Evolutionary conservation across 2,329 filamentous ascomycete species (phyloP), one percentile per base, ranked within the genome.

Genomic region (Pezicula neosporulosa): DNA sequence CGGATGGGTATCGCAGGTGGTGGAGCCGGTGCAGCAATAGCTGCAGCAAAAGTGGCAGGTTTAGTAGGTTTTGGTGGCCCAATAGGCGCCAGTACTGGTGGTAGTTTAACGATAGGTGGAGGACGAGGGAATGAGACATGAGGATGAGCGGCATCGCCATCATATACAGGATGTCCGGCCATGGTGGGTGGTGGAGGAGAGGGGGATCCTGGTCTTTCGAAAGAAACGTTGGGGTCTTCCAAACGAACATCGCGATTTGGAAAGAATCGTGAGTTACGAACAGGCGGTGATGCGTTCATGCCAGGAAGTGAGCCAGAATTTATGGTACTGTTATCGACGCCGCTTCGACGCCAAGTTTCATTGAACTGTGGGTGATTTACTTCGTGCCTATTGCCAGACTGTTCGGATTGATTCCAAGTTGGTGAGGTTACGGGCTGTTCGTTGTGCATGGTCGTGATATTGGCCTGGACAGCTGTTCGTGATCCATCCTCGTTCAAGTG

Each of bases 81-180:
- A 36, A 73, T 70, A 43, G 72, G 66, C 50, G 67, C 64, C 19
- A 72, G 64, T 45, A 70, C 66, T 16, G 74, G 71, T 21, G 72
- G 92, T 4, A 97, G 78, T 64, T 86, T 90, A 12, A 97, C 92
- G 24, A 90, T 80, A 30, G 90, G 89, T 49, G 86, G 78, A 7
- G 84, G 82, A 36, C 75, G 81, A 0, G 89, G 89, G 8, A 92
- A 71, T 35, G 81, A 83, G 7, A 92, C 87, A 51, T 85, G 79
- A 3, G 89, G 88, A 52, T 80, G 82, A 33, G 72, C 71, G 1
- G 72, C 74, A 60, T 89, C 81, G 28, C 87, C 85, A 58, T 85
- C 82, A 58, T 88, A 89, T 2, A 80, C 88, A 6, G 88, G 88
- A 61, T 92, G 88, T 9, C 79, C 83, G 55, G 81, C 78, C 68